Evolutionary conservation across 1,139 yeast genomes (phyloP), one percentile per base, ranked within the genome.

Genomic region (Yamadazyma blattariae): DNA sequence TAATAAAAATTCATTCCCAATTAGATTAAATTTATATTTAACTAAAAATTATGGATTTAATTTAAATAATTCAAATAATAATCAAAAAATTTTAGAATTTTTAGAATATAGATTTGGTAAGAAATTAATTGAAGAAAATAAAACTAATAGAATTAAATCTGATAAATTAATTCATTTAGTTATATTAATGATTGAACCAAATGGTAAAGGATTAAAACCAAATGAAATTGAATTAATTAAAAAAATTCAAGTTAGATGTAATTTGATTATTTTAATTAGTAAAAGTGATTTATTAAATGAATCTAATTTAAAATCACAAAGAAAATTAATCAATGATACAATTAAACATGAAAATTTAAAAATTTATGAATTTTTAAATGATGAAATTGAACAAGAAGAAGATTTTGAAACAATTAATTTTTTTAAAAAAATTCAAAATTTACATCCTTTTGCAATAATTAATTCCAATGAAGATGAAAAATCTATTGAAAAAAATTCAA

Each of bases 91-190:
- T 21, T 62, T 73, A 27, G 59, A 67, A 11, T 79, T 68, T 46
- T 58, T 82, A 42, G 81, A 79, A 50, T 58, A 59, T 23, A 79
- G 79, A 44, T 80, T 79, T 50, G 77, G 78, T 41, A 47, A 52
- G 15, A 72, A 77, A 24, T 64, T 82, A 34, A 66, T 66, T 20
- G 86, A 82, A 48, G 90, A 82, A 51, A 59, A 73, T 29, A 71
- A 79, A 45, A 77, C 82, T 31, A 64, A 73, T 42, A 67, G 89
- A 51, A 71, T 73, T 44, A 64, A 66, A 38, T 67, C 63, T 38
- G 89, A 82, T 53, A 70, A 72, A 16, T 60, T 88, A 42, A 75
- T 82, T 29, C 89, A 82, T 55, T 36, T 45, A 27, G 82, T 71
- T 16, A 75, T 81, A 35, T 50, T 82, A 27, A 79, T 79, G 50